A percentile compares a stretch with the other conserved stretches of the same genome.
Conservation (phyloP, 1,139 yeast genomes). For the Sugiyamaella grinbergsii region DNA sequence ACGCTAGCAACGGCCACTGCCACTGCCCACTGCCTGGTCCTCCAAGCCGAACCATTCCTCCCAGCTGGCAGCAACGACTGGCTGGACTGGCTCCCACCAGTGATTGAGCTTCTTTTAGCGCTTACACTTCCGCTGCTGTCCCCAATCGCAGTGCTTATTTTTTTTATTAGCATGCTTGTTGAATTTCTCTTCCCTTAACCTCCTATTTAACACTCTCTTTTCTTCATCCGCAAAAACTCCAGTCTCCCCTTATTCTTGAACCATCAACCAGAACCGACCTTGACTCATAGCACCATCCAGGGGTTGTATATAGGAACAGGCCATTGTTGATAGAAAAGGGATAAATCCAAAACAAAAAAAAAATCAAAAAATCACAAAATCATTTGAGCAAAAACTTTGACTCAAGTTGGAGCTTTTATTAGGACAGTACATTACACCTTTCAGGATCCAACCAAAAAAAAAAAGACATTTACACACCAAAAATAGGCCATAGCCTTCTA, state of each 20-base stretch:
- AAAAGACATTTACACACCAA: too few species aligned
- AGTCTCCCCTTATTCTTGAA: neutral
- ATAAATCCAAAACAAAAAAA: neutral
- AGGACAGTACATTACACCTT: too few species aligned
- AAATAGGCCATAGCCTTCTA: too few species aligned
- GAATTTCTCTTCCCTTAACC: slow-evolving; percentile 12
- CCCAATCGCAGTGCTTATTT: slow-evolving; percentile 16
- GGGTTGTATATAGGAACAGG: neutral
- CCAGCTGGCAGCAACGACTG: neutral
- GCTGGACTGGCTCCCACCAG: slow-evolving; percentile 12
- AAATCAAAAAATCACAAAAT: neutral
- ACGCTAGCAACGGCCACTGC: neutral
- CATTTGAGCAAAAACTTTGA: too few species aligned
- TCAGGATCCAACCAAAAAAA: too few species aligned
- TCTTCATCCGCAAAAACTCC: slow-evolving; percentile 1
- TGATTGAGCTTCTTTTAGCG: slow-evolving; percentile 11
- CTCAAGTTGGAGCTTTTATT: too few species aligned
- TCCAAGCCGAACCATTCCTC: neutral
- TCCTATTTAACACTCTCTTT: neutral
- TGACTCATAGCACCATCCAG: neutral
- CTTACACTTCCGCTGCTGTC: slow-evolving; percentile 8
- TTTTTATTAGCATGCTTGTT: slow-evolving; percentile 8
- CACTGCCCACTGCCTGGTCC: neutral
- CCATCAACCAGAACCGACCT: slow-evolving; percentile 1
- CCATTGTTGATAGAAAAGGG: neutral